Evolutionary conservation across 2,329 filamentous ascomycete species (phyloP).

Genomic region (Achaetomium macrosporum): DNA sequence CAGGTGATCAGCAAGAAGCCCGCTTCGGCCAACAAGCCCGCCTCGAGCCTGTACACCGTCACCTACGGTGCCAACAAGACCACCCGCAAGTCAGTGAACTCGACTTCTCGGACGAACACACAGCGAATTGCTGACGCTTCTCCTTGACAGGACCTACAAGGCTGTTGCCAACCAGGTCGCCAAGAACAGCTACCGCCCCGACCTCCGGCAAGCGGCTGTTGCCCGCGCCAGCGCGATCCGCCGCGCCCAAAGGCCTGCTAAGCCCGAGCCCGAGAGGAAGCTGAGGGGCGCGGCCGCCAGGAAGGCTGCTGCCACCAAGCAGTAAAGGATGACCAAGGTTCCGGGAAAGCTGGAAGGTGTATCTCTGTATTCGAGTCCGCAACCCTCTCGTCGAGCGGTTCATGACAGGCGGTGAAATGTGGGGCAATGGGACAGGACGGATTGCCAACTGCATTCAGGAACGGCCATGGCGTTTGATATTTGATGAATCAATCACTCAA

Average conservation of each 20-base stretch:
- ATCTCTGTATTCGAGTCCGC: slow-evolving; percentile 21
- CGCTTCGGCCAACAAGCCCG: slow-evolving; percentile 66
- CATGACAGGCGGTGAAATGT: slow-evolving; percentile 18
- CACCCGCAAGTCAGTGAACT: slow-evolving; percentile 64
- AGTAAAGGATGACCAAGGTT: slow-evolving; percentile 26
- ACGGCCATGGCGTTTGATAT: slow-evolving; percentile 30
- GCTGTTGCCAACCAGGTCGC: slow-evolving; percentile 75
- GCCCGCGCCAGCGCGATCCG: slow-evolving; percentile 82
- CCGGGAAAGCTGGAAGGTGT: slow-evolving; percentile 9
- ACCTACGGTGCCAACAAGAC: slow-evolving; percentile 67
- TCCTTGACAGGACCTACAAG: slow-evolving; percentile 69
- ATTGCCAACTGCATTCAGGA: slow-evolving; percentile 26
- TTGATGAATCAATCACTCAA: slow-evolving; percentile 25
- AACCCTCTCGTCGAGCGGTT: slow-evolving; percentile 14
- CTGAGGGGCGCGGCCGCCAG: slow-evolving; percentile 72
- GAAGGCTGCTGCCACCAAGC: slow-evolving; percentile 59
- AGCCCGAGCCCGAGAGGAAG: slow-evolving; percentile 69
- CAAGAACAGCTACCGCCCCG: slow-evolving; percentile 78
- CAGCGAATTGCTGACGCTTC: slow-evolving; percentile 14
- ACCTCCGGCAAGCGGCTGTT: slow-evolving; percentile 72
- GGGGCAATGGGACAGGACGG: slow-evolving; percentile 23
- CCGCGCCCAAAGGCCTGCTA: slow-evolving; percentile 70
- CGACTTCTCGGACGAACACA: not conserved
- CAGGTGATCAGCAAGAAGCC: slow-evolving; percentile 80
- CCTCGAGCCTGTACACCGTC: slow-evolving; percentile 56